phyloP scores from a whole-genome alignment of 2,329 filamentous ascomycete species.

The Alternaria novae-zelandiae region DNA sequence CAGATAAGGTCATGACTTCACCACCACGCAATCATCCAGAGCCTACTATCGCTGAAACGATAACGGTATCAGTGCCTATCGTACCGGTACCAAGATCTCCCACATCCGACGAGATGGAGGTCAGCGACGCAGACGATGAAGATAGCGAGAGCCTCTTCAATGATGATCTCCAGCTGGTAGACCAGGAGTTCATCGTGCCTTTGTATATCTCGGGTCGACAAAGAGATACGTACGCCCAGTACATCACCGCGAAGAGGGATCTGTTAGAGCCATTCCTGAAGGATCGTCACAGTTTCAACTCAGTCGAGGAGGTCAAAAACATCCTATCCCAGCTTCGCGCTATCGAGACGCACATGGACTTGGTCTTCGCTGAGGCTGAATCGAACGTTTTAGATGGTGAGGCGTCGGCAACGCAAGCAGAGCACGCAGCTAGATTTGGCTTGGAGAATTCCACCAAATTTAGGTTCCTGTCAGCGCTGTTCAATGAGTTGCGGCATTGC shows the following conservation, averaged over 20 bases:
- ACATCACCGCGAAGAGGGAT: conserved; percentile 25
- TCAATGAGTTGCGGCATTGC: conserved; percentile 26
- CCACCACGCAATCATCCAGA: conserved; percentile 1
- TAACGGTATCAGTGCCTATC: neutral
- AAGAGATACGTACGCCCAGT: conserved; percentile 26
- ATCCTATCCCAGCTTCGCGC: conserved; percentile 28
- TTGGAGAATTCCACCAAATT: conserved; percentile 43
- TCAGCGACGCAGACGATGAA: conserved; percentile 28
- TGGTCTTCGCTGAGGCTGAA: conserved; percentile 33
- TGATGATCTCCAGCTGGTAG: conserved; percentile 37
- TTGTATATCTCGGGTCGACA: conserved; percentile 43
- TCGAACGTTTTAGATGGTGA: conserved; percentile 7
- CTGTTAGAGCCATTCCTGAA: conserved; percentile 25
- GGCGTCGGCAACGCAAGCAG: conserved; percentile 20
- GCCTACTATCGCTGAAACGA: conserved; percentile 7
- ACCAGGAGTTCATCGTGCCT: conserved; percentile 42
- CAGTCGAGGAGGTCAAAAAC: conserved; percentile 23
- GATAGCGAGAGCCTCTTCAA: conserved; percentile 29
- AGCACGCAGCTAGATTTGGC: conserved; percentile 34
- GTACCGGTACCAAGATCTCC: neutral
- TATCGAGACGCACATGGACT: conserved; percentile 43
- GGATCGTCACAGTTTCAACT: conserved; percentile 15
- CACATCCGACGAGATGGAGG: conserved; percentile 21
- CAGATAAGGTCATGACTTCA: conserved; percentile 1
- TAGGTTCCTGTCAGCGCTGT: conserved; percentile 34